Base-by-base conservation (phyloP, 371 early-diverging fungal genomes). In the Mucor irregularis region DNA sequence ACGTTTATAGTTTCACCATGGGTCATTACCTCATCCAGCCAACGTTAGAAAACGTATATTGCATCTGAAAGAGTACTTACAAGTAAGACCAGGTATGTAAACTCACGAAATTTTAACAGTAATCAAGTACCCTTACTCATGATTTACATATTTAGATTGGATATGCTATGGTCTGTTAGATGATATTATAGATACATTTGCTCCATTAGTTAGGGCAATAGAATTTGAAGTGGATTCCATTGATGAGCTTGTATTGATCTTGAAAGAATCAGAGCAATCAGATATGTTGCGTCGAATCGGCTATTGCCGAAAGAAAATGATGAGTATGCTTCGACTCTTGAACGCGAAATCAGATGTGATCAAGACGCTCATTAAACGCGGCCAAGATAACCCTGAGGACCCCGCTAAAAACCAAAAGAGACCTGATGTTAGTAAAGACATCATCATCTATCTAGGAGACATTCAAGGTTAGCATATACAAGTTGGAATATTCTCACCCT, bases 251-350 rank as follows among this genome's bases (percentile, higher is more conserved):
- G 95, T 95, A 1, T 76, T 98, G 40, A 86, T 94, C 29, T 73
- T 96, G n/a, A 85, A 87, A 49, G 92, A 93, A 59, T 84, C 90
- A 3, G 93, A 93, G 51, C 89, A 90, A 49, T 73, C 80, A 1
- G 94, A 93, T 57, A 92, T 95, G 93, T 61, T 95, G 29, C 73
- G 88, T 37, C 74, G 93, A 2, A 93, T 95, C 39, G 94, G 93
- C 14, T 76, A 84, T 37, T 89, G 90, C 37, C 78, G 94, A 5
- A 92, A 92, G 61, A 70, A 78, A 19, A 90, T 92, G 42, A 88
- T 86, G 81, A 63, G 73, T 17, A 72, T 94, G 22, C 60, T 90
- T 29, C 74, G 92, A 2, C 59, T 95, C 21, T 61, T 95, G 22
- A 71, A 72, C 5, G 78, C 85, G 31, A 95, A 95, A 59, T 82